Evolutionary conservation across 179 eudicot species (phyloP), one percentile per base, ranked within the genome.

Genomic region (Carnegiea gigantea): DNA sequence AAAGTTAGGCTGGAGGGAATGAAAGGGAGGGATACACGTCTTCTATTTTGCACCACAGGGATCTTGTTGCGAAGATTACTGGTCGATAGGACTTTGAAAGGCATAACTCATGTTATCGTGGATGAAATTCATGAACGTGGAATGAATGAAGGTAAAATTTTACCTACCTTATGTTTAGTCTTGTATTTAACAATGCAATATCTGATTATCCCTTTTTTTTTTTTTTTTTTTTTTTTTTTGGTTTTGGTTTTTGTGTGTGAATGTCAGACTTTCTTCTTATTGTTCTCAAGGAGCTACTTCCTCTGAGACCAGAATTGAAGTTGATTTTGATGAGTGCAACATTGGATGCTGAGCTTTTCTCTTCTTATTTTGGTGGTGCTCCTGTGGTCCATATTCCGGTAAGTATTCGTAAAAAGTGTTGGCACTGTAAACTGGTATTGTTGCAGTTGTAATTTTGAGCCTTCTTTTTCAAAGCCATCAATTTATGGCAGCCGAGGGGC

Each of bases 111-210:
- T 88, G 90, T 93, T 62, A 90, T 93, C 78, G 92, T 93, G 80
- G 97, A 93, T 86, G 97, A 93, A 79, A 91, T 93, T 81, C 97
- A 93, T 83, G 97, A 93, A 77, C 95, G 97, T 85, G 97, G 95
- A 83, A 91, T 93, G 87, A 92, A 93, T 85, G 97, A 93, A 91
- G 97, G 97, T 93, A 82, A 85, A 73, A 24, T 43, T 78, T 8
- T 26, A 73, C 77, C 64, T n/a, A 44, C 44, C 1, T 26, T 77
- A 76, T 46, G 43, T 57, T 59, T 51, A 40, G 30, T 70, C 53
- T 77, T 30, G 70, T 23, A 60, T 33, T 81, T 33, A 60, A 49
- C 46, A 70, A 20, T 70, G 57, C 15, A 54, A 57, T 33, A 14
- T 62, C 15, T 51, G 76, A 82, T 73, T 65, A 60, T 24, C n/a